Percentiles rank a stretch among this genome's conserved stretches.
Evolutionary conservation across 2,329 filamentous ascomycete species (phyloP).

Genomic region (Fusarium sp.): DNA sequence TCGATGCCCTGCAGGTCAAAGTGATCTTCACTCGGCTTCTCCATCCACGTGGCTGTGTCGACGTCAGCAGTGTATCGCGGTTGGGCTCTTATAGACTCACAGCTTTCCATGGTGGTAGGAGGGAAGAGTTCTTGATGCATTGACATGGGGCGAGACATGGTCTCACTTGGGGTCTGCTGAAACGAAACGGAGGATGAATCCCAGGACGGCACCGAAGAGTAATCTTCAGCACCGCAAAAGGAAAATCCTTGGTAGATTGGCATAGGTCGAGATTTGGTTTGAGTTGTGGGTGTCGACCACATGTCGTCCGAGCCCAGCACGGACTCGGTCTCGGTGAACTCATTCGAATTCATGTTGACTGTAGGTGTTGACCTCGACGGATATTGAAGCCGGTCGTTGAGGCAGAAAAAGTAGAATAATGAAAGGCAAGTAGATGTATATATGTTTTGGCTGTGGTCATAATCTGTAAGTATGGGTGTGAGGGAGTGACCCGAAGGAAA

Average conservation of each 20-base stretch:
- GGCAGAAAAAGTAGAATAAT: constrained; percentile 58
- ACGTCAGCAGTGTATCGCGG: constrained; percentile 25
- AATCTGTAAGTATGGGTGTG: constrained; percentile 38
- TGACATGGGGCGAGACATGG: constrained; percentile 65
- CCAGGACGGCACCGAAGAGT: constrained; percentile 66
- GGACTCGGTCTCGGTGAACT: constrained; percentile 62
- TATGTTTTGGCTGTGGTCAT: constrained; percentile 35
- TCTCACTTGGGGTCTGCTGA: constrained; percentile 63
- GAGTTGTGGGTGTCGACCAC: constrained; percentile 68
- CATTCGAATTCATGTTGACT: constrained; percentile 61
- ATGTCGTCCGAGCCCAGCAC: constrained; percentile 59
- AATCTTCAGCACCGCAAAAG: constrained; percentile 68
- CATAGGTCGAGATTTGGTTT: constrained; percentile 65
- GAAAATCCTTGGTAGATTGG: constrained; percentile 73
- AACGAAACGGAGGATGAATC: constrained; percentile 66
- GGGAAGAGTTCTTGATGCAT: constrained; percentile 70
- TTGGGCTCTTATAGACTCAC: constrained; percentile 53
- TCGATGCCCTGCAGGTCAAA: constrained; percentile 68
- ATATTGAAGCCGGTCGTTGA: constrained; percentile 61
- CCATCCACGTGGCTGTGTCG: constrained; percentile 55
- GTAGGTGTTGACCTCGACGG: constrained; percentile 56
- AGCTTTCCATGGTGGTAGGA: constrained; percentile 60
- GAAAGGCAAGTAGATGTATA: constrained; percentile 61
- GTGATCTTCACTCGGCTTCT: constrained; percentile 68
- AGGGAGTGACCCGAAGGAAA: constrained; percentile 38